Evolutionary conservation across 129 eudicot genomes (phyloP).

Genomic region (Pulicaria dysenterica): DNA sequence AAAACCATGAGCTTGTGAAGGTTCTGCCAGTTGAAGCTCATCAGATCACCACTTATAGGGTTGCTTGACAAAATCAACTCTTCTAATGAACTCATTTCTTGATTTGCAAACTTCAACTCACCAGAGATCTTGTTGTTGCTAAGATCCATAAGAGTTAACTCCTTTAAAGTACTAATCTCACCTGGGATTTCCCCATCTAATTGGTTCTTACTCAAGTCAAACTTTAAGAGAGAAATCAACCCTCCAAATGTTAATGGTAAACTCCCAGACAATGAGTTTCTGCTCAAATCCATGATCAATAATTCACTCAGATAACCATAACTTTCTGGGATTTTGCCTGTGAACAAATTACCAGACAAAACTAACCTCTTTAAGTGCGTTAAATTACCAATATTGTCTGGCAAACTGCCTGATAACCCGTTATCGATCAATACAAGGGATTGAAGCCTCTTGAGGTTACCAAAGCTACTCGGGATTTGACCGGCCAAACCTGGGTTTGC

Average conservation of each 20-base stretch:
- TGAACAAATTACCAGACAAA: conserved; percentile 54
- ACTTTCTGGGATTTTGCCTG: conserved; percentile 57
- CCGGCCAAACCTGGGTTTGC: conserved; percentile 67
- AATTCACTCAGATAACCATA: conserved; percentile 54
- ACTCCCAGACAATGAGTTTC: conserved; percentile 63
- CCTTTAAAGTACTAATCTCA: conserved; percentile 57
- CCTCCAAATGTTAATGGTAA: conserved; percentile 60
- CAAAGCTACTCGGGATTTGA: conserved; percentile 51
- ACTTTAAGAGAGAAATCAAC: conserved; percentile 67
- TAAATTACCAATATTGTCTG: conserved; percentile 50
- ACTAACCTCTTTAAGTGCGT: conserved; percentile 55
- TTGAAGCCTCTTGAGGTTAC: conserved; percentile 62
- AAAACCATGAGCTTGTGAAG: conserved; percentile 48
- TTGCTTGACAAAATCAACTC: conserved; percentile 74
- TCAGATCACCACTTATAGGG: conserved; percentile 60
- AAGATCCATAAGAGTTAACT: conserved; percentile 69
- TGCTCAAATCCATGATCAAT: conserved; percentile 72
- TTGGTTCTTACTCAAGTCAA: conserved; percentile 69
- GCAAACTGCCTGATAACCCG: conserved; percentile 56
- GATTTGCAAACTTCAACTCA: conserved; percentile 48
- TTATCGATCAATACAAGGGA: conserved; percentile 65
- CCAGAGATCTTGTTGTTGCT: conserved; percentile 70
- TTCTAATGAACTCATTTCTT: conserved; percentile 62
- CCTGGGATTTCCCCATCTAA: conserved; percentile 57
- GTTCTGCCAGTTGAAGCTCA: conserved; percentile 50